A percentile compares a stretch with the other conserved stretches of the same genome.
Conservation (phyloP, 179 eudicot genomes). For the Corrigiola litoralis region DNA sequence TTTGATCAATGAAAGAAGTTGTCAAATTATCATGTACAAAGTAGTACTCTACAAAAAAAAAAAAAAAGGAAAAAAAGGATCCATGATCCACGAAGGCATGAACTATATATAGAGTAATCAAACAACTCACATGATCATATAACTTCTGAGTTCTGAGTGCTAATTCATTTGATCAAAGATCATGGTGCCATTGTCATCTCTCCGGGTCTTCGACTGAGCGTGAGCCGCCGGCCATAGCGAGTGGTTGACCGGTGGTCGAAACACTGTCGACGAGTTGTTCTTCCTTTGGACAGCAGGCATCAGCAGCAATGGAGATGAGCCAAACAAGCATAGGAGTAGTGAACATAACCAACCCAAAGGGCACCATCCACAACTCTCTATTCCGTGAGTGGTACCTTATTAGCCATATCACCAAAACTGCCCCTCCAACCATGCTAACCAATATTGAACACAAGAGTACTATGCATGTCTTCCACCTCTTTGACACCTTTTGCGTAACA, state of each 20-base stretch:
- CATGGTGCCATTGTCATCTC: not conserved
- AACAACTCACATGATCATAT: not conserved
- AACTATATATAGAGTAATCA: not conserved
- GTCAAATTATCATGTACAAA: no score
- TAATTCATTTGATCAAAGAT: not conserved
- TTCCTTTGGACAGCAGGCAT: slow-evolving; percentile 21
- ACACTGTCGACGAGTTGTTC: slow-evolving; percentile 6
- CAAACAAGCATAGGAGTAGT: slow-evolving; percentile 51
- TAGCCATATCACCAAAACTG: slow-evolving; percentile 48
- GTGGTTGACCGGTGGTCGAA: not conserved
- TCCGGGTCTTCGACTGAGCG: no score
- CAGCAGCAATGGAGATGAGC: slow-evolving; percentile 37
- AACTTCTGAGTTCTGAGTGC: no score
- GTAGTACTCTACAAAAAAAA: no score
- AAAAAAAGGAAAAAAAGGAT: no score
- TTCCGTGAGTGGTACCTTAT: slow-evolving; percentile 41
- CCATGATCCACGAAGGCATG: no score
- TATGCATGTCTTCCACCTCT: slow-evolving; percentile 20
- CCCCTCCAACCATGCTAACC: slow-evolving; percentile 50
- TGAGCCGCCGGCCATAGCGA: not conserved
- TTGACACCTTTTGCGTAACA: not conserved
- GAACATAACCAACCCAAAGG: slow-evolving; percentile 52
- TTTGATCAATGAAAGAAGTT: no score
- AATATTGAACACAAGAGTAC: slow-evolving; percentile 24
- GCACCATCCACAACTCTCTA: slow-evolving; percentile 77